Base-by-base conservation (phyloP, 169 alveolate species). In the Eimeria praecox region DNA sequence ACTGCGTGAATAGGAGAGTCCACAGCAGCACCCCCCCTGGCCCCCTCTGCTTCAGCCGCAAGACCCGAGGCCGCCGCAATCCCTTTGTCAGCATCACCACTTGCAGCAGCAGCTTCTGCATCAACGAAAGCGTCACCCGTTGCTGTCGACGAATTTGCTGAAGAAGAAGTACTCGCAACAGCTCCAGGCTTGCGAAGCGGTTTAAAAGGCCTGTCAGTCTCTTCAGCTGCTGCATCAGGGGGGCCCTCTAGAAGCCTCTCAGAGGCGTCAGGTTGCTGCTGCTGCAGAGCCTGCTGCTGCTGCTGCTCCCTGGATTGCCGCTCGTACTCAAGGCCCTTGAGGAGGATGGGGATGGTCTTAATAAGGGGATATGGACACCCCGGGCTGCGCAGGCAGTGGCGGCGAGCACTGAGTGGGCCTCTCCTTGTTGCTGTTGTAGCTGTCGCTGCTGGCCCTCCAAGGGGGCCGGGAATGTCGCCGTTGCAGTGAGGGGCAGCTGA, bases 301-400 rank as follows among this genome's bases (percentile, higher is more conserved):
- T 0, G 69, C 30, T 44, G 89, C 69, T 80, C 42, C 3, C 86
- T 75, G 20, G 56, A 22, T 33, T 80, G 59, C 69, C 27, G 66
- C 69, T 80, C 89, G 6, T 80, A 66, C 64, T 80, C 89, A 40
- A 80, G 27, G 35, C 89, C 89, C 66, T 46, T 80, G 16, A 35
- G 24, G 89, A 80, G 46, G 38, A 80, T 27, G 35, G 89, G 89
- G 38, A 80, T 38, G 42, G 38, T 22, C 9, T 59, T 40, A 20
- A 80, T 80, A 16, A 80, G 22, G 33, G 89, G 89, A 20, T 30
- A 40, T 6, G 89, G 89, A 16, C 66, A 80, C 27, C 86, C 56
- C 6, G 62, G 59, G 49, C 69, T 40, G 27, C 89, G 59, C 89
- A 80, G 9, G 38, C 46, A 52, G 66, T 59, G 64, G 49, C 89